Base-by-base conservation (phyloP, 495 filamentous ascomycete species). In the Penicillium steckii region DNA sequence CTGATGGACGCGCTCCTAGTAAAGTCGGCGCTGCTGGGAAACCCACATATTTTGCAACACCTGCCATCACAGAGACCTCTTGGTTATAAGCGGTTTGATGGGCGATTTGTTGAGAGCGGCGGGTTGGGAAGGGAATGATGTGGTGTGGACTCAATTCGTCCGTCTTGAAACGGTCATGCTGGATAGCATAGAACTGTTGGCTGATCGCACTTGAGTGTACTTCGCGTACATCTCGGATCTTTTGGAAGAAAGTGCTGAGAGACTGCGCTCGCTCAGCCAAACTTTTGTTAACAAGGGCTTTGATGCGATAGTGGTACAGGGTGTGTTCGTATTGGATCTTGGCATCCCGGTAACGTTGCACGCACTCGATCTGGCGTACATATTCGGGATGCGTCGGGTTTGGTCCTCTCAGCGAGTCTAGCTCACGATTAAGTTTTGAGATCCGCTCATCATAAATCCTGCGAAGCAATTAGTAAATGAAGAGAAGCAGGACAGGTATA, bases 21-120 rank as follows among this genome's bases (percentile, higher is more conserved):
- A 98, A 83, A 9, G 85, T 78, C 17, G 94, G 94, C n/a, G 93
- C 93, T 26, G 93, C 93, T 23, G 94, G 94, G 69, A 97, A 97
- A 19, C 94, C 94, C 45, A 95, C 82, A 68, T 96, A 89, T 67
- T 96, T 96, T 6, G 91, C 90, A 49, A 97, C 80, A 17, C 94
- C 93, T 7, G 91, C 85, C 49, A 98, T 79, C 12, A 96, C 80
- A 5, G 90, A 92, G 4, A 98, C 91, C 65, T 98, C 94, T 58
- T 85, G 86, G 67, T 96, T 97, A 68, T 96, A 96, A 38, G 89
- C 86, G 33, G 88, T 79, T 59, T 94, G 94, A 47, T 90, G 85
- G 50, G 76, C 77, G 49, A 90, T 82, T 64, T 88, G 90, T 59
- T 87, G 85, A 51, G 83, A 78, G 50, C 84, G 82, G 35, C 82